Conservation (phyloP, 305 asterid species). For the Striga hermonthica region DNA sequence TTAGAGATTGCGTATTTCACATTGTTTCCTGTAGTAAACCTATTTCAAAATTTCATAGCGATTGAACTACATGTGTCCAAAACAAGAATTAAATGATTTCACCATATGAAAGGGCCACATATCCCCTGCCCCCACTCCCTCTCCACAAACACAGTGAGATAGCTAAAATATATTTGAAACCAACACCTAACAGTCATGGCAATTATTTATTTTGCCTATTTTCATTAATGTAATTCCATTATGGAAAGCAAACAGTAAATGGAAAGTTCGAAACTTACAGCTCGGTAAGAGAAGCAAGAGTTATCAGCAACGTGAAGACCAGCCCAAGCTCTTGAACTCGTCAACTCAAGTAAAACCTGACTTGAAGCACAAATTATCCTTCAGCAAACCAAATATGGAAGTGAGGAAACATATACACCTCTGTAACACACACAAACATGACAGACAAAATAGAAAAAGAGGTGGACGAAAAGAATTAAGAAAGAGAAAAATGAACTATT, state of each 20-base stretch:
- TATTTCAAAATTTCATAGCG: no score
- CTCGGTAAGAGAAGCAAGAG: constrained; percentile 90
- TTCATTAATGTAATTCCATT: constrained; percentile 3
- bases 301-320: constrained; percentile 88
- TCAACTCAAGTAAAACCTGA: constrained; percentile 67
- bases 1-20: background rate
- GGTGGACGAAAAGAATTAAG: constrained; percentile 11
- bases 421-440: background rate
- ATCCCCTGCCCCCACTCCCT: no score
- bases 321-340: constrained; percentile 68
- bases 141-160: background rate
- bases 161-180: background rate
- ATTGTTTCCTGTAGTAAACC: no score
- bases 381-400: constrained; percentile 26
- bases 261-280: constrained; percentile 50
- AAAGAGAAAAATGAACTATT: constrained; percentile 1
- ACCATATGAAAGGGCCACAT: no score
- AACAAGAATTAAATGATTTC: no score
- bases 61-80: no score
- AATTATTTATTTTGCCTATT: constrained; percentile 20
- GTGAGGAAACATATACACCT: background rate
- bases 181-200: background rate
- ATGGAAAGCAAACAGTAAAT: constrained; percentile 9
- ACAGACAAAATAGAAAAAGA: background rate
- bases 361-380: constrained; percentile 17